Base-by-base conservation (phyloP, 2,329 filamentous ascomycete genomes). In the Aspergillus sp. region DNA sequence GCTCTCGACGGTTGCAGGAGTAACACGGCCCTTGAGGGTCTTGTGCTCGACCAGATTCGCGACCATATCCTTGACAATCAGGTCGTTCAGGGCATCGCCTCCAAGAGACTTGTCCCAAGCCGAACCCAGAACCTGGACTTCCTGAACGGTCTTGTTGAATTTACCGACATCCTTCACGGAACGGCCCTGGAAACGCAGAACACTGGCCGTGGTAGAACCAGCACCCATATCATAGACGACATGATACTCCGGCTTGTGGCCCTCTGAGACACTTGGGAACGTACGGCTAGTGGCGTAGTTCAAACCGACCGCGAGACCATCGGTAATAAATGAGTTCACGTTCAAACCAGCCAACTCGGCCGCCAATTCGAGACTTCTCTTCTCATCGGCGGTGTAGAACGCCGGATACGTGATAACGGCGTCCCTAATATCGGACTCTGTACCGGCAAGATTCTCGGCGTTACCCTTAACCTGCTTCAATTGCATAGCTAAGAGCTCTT, bases 161-260 rank as follows among this genome's bases (percentile, higher is more conserved):
- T 87, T 90, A 56, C 90, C 90, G 47, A 91, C 73, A 59, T 96
- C 91, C 77, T 97, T 98, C 53, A 97, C 85, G 1, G 80, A 84
- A 58, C 85, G 84, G 64, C 87, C 86, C 68, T 96, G 90, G 72
- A 98, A 95, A 60, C 84, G 86, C 65, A 98, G 72, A 45, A 98
- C 75, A 5, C 90, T 93, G 4, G 91, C 91, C 60, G 89, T 95
- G 27, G 91, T 87, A 41, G 89, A 96, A 4, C 93, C 93, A 57
- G 93, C 90, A 57, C 93, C 93, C 90, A 98, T 97, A 65, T 98
- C 93, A 63, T 93, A 98, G 25, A 98, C 82, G 66, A 98, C 73
- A 71, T 98, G 89, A 60, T 90, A 82, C 70, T 98, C 93, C 0
- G 93, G 85, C 73, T 90, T 90, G 55, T 81, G 85, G 47, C 88